Base-by-base conservation (phyloP, 163 green algal genomes). In the Volvox carteri region DNA sequence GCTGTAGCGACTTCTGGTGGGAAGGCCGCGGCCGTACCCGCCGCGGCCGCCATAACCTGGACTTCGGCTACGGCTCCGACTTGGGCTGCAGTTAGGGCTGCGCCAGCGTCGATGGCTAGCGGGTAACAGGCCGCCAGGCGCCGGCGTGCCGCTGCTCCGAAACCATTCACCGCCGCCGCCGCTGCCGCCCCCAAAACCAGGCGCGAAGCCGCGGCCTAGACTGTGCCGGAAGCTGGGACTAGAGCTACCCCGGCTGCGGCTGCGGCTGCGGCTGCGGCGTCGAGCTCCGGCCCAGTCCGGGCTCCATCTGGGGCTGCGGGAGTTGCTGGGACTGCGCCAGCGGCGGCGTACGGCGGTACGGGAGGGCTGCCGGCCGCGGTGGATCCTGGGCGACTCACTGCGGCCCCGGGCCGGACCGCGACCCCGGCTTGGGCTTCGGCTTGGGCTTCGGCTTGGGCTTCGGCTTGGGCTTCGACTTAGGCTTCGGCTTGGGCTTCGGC, bases 1-100 rank as follows among this genome's bases (percentile, higher is more conserved):
- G 65, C 80, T 87, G n/a, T 74, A 70, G n/a, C 60, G 30, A 37
- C 73, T 65, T 7, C 70, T 16, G 5, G 75, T n/a, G 30, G 75
- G 75, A 33, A 4, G 50, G 16, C 41, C 23, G 5, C 41, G n/a
- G 16, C 33, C 73, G 44, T 44, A 28, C 16, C 73, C 73, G 12
- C 42, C 42, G 42, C 23, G 7, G 42, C 70, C 21, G 67, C 42
- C 72, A 37, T 39, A 48, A 33, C 52, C 70, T 35, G n/a, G 30
- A 30, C 79, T 70, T 30, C 42, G 19, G 62, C 30, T 68, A 25
- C 12, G 44, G 78, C 42, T 76, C 30, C 33, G 41, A 42, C 79
- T 70, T 6, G n/a, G 62, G 44, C 60, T 48, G 42, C 52, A 60
- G 18, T 19, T 68, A 6, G 44, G 62, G 44, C 81, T 81, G 48